These are phyloP conservation scores for Megacollybia marginata DNA, from an alignment of 768 basidiomycete genomes.

Conservation along the genomic window DNA sequence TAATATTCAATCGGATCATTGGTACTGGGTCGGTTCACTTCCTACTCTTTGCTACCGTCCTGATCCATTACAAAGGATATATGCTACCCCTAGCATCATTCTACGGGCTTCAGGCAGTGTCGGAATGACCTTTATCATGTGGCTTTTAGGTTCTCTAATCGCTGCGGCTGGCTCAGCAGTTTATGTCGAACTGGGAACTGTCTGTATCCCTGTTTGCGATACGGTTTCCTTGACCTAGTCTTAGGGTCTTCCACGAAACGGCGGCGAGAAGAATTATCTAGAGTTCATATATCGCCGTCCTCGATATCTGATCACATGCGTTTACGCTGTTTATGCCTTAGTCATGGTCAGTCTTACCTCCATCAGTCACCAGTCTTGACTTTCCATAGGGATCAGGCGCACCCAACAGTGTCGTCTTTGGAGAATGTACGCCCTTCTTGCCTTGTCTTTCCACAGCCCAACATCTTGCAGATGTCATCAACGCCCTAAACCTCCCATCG, in stretches of 20 bases:
- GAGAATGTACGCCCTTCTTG: slow-evolving; percentile 50
- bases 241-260: slow-evolving; percentile 62
- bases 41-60: not conserved
- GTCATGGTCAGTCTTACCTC: slow-evolving; percentile 32
- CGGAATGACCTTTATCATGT: slow-evolving; percentile 60
- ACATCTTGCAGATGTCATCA: slow-evolving; percentile 41
- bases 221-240: not conserved
- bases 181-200: slow-evolving; percentile 69
- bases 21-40: slow-evolving; percentile 54
- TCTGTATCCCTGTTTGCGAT: slow-evolving; percentile 17
- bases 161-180: slow-evolving; percentile 63
- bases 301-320: slow-evolving; percentile 52
- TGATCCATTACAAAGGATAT: slow-evolving; percentile 42
- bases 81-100: slow-evolving; percentile 63
- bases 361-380: no score
- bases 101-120: slow-evolving; percentile 63
- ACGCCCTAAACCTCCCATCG: slow-evolving; percentile 40
- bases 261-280: slow-evolving; percentile 73
- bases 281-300: slow-evolving; percentile 64
- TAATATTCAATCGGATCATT: slow-evolving; percentile 70
- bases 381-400: slow-evolving; percentile 44
- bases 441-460: not conserved
- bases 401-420: slow-evolving; percentile 58
- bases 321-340: slow-evolving; percentile 49
- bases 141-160: slow-evolving; percentile 60